phyloP scores from a whole-genome alignment of 2,329 filamentous ascomycete genomes.

The Cladosporium halotolerans region DNA sequence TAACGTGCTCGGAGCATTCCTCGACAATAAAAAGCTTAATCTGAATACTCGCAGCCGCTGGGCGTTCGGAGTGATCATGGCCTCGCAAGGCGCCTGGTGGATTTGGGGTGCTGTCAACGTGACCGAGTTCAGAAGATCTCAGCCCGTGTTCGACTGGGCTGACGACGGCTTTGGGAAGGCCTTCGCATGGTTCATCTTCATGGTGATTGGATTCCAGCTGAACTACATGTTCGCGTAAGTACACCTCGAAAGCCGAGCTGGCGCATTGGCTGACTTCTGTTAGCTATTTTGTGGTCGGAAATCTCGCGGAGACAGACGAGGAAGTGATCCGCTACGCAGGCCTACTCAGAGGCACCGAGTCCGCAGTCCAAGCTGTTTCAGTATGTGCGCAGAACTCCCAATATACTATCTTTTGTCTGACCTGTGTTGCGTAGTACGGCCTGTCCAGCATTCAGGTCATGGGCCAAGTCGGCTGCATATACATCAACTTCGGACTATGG shows the following conservation, averaged over 20 bases:
- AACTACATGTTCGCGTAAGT: conserved; percentile 65
- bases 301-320: conserved; percentile 54
- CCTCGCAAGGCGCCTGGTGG: conserved; percentile 65
- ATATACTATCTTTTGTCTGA: background rate
- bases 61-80: conserved; percentile 49
- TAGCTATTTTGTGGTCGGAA: conserved; percentile 64
- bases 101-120: conserved; percentile 62
- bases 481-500: conserved; percentile 67
- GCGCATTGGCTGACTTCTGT: background rate
- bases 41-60: conserved; percentile 50
- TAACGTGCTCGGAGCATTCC: conserved; percentile 59
- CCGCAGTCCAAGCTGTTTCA: conserved; percentile 65
- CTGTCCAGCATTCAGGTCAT: conserved; percentile 57
- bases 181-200: conserved; percentile 62
- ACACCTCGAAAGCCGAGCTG: background rate
- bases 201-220: conserved; percentile 62
- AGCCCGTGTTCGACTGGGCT: conserved; percentile 61
- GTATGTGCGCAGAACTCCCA: conserved; percentile 27
- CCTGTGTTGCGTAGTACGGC: conserved; percentile 49
- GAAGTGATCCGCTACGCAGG: conserved; percentile 64
- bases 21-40: conserved; percentile 53
- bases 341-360: conserved; percentile 63
- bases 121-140: conserved; percentile 51
- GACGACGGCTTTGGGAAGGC: conserved; percentile 57
- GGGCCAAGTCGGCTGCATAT: conserved; percentile 59